phyloP scores from a whole-genome alignment of 2,329 filamentous ascomycete species.

The Fusarium armeniacum region DNA sequence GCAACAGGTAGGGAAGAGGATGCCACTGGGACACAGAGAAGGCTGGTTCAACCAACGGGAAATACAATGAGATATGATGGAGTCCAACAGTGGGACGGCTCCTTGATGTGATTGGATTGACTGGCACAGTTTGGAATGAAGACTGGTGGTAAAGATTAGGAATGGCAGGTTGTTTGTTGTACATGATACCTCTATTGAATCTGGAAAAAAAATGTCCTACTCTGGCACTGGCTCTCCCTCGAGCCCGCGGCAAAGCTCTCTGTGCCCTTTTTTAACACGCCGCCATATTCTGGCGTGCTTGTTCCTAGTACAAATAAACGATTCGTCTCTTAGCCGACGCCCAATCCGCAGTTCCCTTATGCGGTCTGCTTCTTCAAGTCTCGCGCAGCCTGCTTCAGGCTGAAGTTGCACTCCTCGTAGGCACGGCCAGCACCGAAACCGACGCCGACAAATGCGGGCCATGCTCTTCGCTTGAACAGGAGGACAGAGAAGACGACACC shows the following conservation, averaged over 20 bases:
- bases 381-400: slow-evolving; percentile 72
- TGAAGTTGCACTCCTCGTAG: slow-evolving; percentile 98
- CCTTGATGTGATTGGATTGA: slow-evolving; percentile 16
- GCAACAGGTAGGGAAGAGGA: slow-evolving; percentile 46
- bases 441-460: slow-evolving; percentile 94
- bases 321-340: slow-evolving; percentile 15
- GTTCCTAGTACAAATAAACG: slow-evolving; percentile 44
- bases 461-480: slow-evolving; percentile 96
- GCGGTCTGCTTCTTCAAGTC: slow-evolving; percentile 68
- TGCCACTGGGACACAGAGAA: slow-evolving; percentile 28
- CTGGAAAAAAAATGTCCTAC: slow-evolving; percentile 48
- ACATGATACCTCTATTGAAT: slow-evolving; percentile 55
- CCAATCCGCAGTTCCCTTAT: slow-evolving; percentile 48
- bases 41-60: slow-evolving; percentile 22
- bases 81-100: slow-evolving; percentile 27
- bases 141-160: slow-evolving; percentile 16
- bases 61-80: slow-evolving; percentile 31
- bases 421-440: slow-evolving; percentile 97
- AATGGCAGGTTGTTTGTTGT: slow-evolving; percentile 52
- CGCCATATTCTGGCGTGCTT: slow-evolving; percentile 47
- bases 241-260: slow-evolving; percentile 42
- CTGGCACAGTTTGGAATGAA: background rate
- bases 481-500: slow-evolving; percentile 99
- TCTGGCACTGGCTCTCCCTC: slow-evolving; percentile 47
- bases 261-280: slow-evolving; percentile 40